Base-by-base conservation (phyloP, 192 early-diverging fungal species). In the Podochytrium sp. region DNA sequence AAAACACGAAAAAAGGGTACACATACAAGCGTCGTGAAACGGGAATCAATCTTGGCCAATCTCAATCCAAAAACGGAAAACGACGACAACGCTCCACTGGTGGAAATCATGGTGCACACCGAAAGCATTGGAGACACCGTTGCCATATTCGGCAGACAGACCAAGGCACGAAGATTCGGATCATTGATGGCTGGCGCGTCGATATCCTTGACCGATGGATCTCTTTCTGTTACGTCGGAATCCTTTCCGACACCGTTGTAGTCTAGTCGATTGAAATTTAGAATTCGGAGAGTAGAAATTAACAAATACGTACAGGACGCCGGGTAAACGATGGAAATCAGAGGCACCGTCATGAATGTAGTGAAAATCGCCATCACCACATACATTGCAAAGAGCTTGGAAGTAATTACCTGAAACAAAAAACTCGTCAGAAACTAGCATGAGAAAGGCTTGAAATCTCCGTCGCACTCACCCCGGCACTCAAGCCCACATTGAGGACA, bases 401-500 rank as follows among this genome's bases (percentile, higher is more conserved):
- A 47, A 47, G 20, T 12, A 20, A 47, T 6, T 55, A 23, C 23
- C 6, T 14, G 18, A 18, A 55, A 27, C 52, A 55, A 5, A 55
- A 18, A 55, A 23, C 18, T 25, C n/a, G 52, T 23, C n/a, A 55
- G 23, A 5, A 55, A 18, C 29, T 12, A 47, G 20, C 20, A 47
- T 47, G 20, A n/a, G n/a, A n/a, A n/a, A n/a, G n/a, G n/a, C n/a
- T n/a, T n/a, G 10, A 47, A 47, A 47, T 20, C 43, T 55, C 30
- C 5, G 20, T 68, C 83, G 90, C 88, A 50, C 96, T 90, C 12
- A 96, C 92, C 12, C 88, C 87, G 3, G 93, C 90, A 42, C 92
- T 81, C 65, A 92, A 82, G 2, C 96, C 95, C 66, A 98, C 86
- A 78, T 98, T 97, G 7, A 98, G 84, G 32, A 98, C 94, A 65